phyloP scores from a whole-genome alignment of 257 asterid species.

The Orobanche coerulescens region DNA sequence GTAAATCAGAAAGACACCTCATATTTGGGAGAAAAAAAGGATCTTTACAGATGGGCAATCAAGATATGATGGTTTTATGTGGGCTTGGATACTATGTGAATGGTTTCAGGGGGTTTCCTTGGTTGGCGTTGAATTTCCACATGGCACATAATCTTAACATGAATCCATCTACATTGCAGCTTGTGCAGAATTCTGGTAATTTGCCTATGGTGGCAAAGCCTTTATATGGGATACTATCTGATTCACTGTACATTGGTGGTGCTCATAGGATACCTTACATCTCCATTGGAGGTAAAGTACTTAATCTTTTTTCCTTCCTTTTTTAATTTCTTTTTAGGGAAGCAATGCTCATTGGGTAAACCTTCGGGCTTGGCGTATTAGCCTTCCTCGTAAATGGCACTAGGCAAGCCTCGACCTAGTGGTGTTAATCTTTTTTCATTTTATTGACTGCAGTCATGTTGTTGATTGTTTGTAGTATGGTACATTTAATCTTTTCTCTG shows the following conservation, averaged over 20 bases:
- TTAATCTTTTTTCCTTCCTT: no score
- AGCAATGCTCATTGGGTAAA: no score
- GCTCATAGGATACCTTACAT: constrained; percentile 81
- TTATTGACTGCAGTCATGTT: not conserved
- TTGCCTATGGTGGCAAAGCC: constrained; percentile 93
- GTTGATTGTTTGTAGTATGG: not conserved
- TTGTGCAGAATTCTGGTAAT: constrained; percentile 61
- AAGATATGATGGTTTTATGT: constrained; percentile 54
- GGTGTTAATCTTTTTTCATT: no score
- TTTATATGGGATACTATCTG: constrained; percentile 75
- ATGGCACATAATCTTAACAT: constrained; percentile 57
- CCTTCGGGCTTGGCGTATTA: no score
- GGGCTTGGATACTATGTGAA: constrained; percentile 85
- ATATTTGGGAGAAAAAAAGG: constrained; percentile 28
- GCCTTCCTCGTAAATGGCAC: no score
- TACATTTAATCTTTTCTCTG: no score
- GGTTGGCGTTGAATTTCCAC: constrained; percentile 79
- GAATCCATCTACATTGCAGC: constrained; percentile 71
- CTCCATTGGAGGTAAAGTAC: constrained; percentile 63
- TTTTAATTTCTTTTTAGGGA: no score
- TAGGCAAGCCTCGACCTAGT: no score
- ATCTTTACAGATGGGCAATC: constrained; percentile 31
- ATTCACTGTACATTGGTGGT: constrained; percentile 70
- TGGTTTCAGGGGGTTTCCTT: constrained; percentile 89
- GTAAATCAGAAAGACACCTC: constrained; percentile 18